Evolutionary conservation across 768 basidiomycete species (phyloP).

Genomic region (Auricularia heimuer): DNA sequence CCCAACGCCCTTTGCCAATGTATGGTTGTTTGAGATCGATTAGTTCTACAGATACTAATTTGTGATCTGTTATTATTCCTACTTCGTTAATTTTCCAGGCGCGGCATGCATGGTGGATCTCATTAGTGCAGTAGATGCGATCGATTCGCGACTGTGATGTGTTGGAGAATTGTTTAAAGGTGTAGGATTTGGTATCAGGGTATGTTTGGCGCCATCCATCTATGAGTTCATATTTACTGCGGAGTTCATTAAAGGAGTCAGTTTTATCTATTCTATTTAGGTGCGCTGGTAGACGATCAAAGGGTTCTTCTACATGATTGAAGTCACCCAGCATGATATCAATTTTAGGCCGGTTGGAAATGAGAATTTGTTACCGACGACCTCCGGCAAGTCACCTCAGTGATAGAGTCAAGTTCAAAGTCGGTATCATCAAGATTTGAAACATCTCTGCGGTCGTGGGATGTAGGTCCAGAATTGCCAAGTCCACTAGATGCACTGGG

Average conservation of each 20-base stretch:
- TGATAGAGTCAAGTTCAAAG: background rate
- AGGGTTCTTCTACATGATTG: background rate
- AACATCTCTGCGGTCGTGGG: background rate
- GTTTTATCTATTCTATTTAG: background rate
- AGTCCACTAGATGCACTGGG: background rate
- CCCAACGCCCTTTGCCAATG: background rate
- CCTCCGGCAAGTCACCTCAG: background rate
- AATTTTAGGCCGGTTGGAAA: background rate
- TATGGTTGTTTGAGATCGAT: background rate
- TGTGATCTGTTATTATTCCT: too few relatives aligned
- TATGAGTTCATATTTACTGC: background rate
- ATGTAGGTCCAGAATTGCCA: background rate
- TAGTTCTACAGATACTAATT: background rate
- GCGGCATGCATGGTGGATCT: too few relatives aligned
- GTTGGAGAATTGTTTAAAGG: background rate
- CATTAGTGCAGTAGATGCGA: too few relatives aligned
- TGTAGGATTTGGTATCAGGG: background rate
- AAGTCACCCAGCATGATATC: background rate
- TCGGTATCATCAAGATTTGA: background rate
- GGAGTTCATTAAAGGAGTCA: background rate
- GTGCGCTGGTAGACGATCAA: background rate
- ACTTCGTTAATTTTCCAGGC: too few relatives aligned
- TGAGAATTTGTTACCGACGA: background rate
- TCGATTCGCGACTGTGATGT: background rate
- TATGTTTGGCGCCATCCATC: background rate